Evolutionary conservation across 257 asterid genomes (phyloP).

Genomic region (Solanum phureja): DNA sequence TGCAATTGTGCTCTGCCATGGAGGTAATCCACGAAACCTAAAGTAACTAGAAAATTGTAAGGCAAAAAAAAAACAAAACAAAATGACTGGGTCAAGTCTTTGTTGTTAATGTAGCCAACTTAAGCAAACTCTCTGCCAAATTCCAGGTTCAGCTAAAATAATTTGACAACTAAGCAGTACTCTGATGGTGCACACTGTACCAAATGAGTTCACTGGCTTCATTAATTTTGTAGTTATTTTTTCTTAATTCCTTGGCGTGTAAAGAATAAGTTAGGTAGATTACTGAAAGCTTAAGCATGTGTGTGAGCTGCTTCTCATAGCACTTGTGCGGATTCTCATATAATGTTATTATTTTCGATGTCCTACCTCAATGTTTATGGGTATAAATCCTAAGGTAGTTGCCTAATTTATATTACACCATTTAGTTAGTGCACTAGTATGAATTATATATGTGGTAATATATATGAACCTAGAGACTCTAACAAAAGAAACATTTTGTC

Average conservation of each 20-base stretch:
- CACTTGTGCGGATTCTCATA: neutral
- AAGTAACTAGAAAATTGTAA: neutral
- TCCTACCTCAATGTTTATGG: neutral
- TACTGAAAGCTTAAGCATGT: neutral
- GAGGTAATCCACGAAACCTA: constrained; percentile 41
- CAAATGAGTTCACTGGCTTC: neutral
- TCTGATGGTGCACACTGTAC: neutral
- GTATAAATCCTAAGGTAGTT: neutral
- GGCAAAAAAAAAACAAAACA: neutral
- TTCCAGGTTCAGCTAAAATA: neutral
- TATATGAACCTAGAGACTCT: neutral
- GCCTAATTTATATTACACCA: neutral
- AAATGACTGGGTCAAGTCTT: neutral
- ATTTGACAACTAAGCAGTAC: neutral
- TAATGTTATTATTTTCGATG: neutral
- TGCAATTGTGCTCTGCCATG: constrained; percentile 86
- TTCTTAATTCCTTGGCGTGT: neutral
- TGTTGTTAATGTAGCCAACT: neutral
- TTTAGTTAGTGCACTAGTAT: neutral
- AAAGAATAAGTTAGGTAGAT: neutral
- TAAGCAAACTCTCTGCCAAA: neutral
- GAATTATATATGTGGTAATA: neutral
- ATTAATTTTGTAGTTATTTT: neutral
- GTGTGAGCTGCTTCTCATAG: neutral
- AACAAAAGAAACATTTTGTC: neutral